A percentile compares a stretch with the other conserved stretches of the same genome.
Conservation (phyloP, 1,139 yeast genomes). For the Wickerhamomyces sp. region DNA sequence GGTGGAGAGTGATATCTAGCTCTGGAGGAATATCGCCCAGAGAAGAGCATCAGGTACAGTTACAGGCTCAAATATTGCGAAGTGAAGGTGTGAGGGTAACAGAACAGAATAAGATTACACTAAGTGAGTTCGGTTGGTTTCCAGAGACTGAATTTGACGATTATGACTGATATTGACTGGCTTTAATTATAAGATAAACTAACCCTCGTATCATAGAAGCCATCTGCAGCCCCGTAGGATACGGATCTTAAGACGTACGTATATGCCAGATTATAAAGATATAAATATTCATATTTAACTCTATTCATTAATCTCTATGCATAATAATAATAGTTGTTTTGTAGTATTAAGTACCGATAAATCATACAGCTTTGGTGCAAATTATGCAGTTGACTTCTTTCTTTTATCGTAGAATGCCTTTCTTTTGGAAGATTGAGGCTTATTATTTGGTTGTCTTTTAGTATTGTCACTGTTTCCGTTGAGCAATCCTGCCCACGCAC, state of each 20-base stretch:
- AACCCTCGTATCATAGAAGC: neutral
- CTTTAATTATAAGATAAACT: neutral
- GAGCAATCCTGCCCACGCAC: neutral
- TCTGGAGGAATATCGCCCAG: conserved; percentile 60
- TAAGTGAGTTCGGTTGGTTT: conserved; percentile 62
- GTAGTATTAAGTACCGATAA: too few relatives aligned
- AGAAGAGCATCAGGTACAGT: conserved; percentile 38
- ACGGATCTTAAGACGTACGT: too few relatives aligned
- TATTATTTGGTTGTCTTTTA: conserved; percentile 1
- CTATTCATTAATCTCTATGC: too few relatives aligned
- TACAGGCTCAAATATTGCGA: conserved; percentile 44
- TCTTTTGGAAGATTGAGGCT: conserved; percentile 1
- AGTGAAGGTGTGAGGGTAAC: conserved; percentile 47
- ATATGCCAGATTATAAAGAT: too few relatives aligned
- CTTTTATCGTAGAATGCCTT: conserved; percentile 5
- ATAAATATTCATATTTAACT: neutral
- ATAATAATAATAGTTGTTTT: too few relatives aligned
- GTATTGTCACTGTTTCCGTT: too few relatives aligned
- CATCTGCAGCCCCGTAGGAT: too few relatives aligned
- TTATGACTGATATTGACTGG: conserved; percentile 6
- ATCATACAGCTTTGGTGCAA: too few relatives aligned
- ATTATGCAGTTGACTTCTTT: conserved; percentile 13
- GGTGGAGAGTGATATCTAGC: conserved; percentile 76
- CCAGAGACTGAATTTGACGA: conserved; percentile 36
- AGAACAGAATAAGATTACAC: conserved; percentile 34